Percentiles rank a stretch among this genome's conserved stretches.
Conservation (phyloP, 2,329 filamentous ascomycete species). For the Aspergillus japonicus region DNA sequence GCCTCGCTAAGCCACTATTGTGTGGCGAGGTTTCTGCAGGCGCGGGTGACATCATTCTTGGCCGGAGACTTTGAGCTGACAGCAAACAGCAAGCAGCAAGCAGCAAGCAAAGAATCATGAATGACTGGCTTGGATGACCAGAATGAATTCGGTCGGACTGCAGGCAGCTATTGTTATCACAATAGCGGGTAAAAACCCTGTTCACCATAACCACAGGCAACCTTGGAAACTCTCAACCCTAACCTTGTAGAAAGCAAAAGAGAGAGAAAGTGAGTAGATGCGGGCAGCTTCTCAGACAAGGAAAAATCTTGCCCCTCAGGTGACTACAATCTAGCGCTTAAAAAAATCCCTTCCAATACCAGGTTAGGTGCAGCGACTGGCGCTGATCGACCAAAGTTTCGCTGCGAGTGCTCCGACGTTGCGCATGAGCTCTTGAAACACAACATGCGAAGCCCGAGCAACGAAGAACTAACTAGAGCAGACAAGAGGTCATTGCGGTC, state of each 20-base stretch:
- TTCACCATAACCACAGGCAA: too few relatives aligned
- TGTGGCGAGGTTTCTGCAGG: constrained; percentile 18
- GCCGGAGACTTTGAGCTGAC: not conserved
- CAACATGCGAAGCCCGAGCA: not conserved
- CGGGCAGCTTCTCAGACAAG: not conserved
- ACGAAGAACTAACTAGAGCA: not conserved
- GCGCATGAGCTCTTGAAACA: not conserved
- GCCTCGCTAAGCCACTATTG: constrained; percentile 16
- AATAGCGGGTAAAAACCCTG: not conserved
- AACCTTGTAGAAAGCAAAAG: not conserved
- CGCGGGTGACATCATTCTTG: constrained; percentile 6
- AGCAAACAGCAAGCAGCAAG: not conserved
- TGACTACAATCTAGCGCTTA: constrained; percentile 4
- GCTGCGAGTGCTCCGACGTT: not conserved
- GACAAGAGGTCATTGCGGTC: not conserved
- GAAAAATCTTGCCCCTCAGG: not conserved
- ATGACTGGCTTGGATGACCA: not conserved
- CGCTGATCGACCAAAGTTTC: not conserved
- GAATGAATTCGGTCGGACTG: not conserved
- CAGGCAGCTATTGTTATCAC: not conserved
- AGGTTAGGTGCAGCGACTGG: not conserved
- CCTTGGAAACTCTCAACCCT: not conserved
- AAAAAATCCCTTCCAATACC: not conserved
- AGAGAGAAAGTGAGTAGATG: not conserved
- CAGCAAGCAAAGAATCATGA: not conserved